phyloP scores from a whole-genome alignment of 768 basidiomycete species.

The Naematelia encephala region DNA sequence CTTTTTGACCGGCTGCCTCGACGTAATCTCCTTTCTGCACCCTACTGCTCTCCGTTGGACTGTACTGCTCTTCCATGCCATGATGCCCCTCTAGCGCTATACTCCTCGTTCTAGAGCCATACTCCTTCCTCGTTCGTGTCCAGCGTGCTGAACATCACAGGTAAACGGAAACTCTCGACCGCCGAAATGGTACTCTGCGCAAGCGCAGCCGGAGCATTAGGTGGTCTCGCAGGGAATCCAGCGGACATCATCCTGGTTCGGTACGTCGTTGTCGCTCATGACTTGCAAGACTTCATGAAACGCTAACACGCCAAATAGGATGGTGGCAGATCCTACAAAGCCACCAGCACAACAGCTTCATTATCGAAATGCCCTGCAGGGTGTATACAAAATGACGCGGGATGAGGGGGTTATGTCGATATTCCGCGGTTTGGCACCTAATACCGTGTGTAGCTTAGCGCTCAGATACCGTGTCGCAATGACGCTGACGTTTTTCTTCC shows the following conservation, averaged over 20 bases:
- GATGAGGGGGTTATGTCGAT: slow-evolving; percentile 41
- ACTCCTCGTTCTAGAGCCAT: neutral
- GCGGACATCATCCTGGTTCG: slow-evolving; percentile 43
- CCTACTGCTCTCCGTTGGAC: neutral
- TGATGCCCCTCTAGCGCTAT: no score
- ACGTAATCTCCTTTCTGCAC: neutral
- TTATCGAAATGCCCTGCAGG: slow-evolving; percentile 45
- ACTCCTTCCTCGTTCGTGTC: neutral
- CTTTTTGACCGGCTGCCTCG: neutral
- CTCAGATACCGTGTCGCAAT: neutral
- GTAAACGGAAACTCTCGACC: slow-evolving; percentile 17
- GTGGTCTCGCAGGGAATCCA: slow-evolving; percentile 46
- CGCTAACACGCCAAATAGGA: slow-evolving; percentile 25
- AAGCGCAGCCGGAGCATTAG: slow-evolving; percentile 45
- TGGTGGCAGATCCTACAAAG: slow-evolving; percentile 47
- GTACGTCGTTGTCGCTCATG: slow-evolving; percentile 6
- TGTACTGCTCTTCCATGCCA: no score
- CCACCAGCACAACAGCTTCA: slow-evolving; percentile 30
- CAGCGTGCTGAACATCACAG: neutral
- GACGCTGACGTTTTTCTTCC: neutral
- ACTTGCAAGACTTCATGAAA: neutral
- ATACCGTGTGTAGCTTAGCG: slow-evolving; percentile 31
- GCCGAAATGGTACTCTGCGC: slow-evolving; percentile 37
- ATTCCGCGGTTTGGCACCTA: slow-evolving; percentile 39
- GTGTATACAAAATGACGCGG: slow-evolving; percentile 40